A percentile compares a stretch with the other conserved stretches of the same genome.
Conservation (phyloP, 2,329 filamentous ascomycete genomes). For the Paecilomyces niveus region DNA sequence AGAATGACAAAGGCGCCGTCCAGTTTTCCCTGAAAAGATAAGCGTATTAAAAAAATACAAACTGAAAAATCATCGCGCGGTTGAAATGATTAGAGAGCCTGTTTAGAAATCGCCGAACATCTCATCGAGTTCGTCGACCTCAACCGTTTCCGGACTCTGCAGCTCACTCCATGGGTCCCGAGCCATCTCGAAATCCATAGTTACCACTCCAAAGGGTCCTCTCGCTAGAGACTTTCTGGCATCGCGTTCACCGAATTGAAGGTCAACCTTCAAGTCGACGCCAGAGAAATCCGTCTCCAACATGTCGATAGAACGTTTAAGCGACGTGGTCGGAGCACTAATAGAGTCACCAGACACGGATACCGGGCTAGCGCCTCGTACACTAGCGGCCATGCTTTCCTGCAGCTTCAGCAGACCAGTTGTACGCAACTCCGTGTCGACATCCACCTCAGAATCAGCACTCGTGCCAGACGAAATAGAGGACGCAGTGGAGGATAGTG, state of each 20-base stretch:
- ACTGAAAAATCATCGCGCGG: neutral
- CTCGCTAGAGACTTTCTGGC: conserved; percentile 39
- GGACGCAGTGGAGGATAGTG: conserved; percentile 33
- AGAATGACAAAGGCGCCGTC: neutral
- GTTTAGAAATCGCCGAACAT: conserved; percentile 68
- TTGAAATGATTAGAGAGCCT: neutral
- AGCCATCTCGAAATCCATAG: conserved; percentile 31
- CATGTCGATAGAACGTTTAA: conserved; percentile 35
- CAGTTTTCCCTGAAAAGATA: conserved; percentile 8
- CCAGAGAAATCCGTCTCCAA: conserved; percentile 29
- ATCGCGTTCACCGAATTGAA: conserved; percentile 22
- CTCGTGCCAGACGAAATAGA: conserved; percentile 37
- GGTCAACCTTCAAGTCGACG: conserved; percentile 29
- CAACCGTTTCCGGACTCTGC: conserved; percentile 76
- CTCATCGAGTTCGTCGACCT: conserved; percentile 86
- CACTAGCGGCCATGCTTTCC: conserved; percentile 1
- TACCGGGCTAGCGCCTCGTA: conserved; percentile 1
- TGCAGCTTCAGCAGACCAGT: conserved; percentile 3
- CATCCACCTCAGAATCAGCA: conserved; percentile 23
- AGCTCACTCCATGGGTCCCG: conserved; percentile 53
- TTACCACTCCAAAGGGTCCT: conserved; percentile 12
- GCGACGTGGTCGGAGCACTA: conserved; percentile 21
- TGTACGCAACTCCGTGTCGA: conserved; percentile 17
- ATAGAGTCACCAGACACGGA: conserved; percentile 7
- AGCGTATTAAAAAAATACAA: conserved; percentile 2